Evolutionary conservation across 148 eudicot species (phyloP), one percentile per base, ranked within the genome.

Genomic region (Agrostemma githago): DNA sequence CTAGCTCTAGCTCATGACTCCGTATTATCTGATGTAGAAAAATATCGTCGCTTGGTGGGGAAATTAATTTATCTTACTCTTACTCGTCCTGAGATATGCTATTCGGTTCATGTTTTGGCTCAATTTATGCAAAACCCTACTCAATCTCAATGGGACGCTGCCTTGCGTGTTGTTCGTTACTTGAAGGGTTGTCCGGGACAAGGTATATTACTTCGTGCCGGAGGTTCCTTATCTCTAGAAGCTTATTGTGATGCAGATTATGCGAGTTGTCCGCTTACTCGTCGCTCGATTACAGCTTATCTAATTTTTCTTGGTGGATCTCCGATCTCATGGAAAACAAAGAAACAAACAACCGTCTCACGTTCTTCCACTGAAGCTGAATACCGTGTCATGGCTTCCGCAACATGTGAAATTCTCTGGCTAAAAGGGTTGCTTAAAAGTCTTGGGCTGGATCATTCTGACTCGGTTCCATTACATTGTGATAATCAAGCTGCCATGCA

Each of bases 291-390:
- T 3, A 46, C 72, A 14, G 9, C 20, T 17, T 48, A 44, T 5
- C 4, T 69, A 16, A 42, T 70, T 3, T 26, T 37, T 2, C 41
- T 70, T 2, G 73, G 73, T 2, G 8, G 8, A 2, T 46, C 51
- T 46, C 9, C 51, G 2, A 46, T 46, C 10, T 46, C 51, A 2
- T 46, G 51, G 51, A 46, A 46, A 46, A 46, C 51, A 5, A 46
- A 46, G 51, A 46, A 46, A 46, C 51, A 46, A 17, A 46, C n/a
- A 20, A 56, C 70, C 10, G 43, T 67, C 5, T 54, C 61, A 16
- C 78, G 78, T 19, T 75, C 71, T 4, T 75, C 63, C 16, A 54
- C 48, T 1, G 72, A 75, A 12, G 72, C 26, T 4, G 72, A 75
- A 16, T 66, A 66, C 17, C 58, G 78, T 3, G 37, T 65, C 20